Base-by-base conservation (phyloP, 2,329 filamentous ascomycete species). In the Lithohypha guttulata region DNA sequence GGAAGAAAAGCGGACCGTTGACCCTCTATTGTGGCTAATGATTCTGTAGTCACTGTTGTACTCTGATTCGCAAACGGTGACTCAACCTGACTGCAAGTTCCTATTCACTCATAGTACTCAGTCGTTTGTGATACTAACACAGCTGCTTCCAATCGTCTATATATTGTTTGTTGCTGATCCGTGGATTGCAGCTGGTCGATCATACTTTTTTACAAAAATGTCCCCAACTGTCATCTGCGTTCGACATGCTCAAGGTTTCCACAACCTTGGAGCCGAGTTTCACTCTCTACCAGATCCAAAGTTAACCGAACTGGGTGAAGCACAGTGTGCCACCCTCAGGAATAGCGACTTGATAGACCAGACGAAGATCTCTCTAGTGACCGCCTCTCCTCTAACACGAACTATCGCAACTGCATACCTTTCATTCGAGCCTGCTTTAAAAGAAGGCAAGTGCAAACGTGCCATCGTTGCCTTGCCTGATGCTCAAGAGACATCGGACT, bases 361-460 rank as follows among this genome's bases (percentile, higher is more conserved):
- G 20, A 27, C 34, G 6, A 60, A 63, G 28, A 62, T 85, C 51
- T 76, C 75, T 2, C 69, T 77, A 52, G 68, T 87, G 6, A 66
- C 83, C 15, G 73, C 81, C 29, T 91, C 84, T 1, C 85, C 86
- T 4, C 70, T 93, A 49, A 78, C 80, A 35, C 77, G 86, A 45
- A 93, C 86, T 2, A 68, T 94, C 31, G 76, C 84, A 60, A 94
- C 86, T 2, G 79, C 81, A 22, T 68, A 85, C 20, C 63, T 76
- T 39, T 71, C 75, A 31, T 93, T 93, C 58, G 70, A 69, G 13
- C 65, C 73, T 0, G 67, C 64, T 1, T 67, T 75, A 36, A 53
- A 66, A 15, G 61, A 62, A 39, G 57, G 57, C 3, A 63, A 64
- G 10, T 58, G 57, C 10, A 62, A 64, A 3, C 55, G 70, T 40